Evolutionary conservation across 139 green algal species (phyloP).

Genomic region (Haematococcus lacustris): DNA sequence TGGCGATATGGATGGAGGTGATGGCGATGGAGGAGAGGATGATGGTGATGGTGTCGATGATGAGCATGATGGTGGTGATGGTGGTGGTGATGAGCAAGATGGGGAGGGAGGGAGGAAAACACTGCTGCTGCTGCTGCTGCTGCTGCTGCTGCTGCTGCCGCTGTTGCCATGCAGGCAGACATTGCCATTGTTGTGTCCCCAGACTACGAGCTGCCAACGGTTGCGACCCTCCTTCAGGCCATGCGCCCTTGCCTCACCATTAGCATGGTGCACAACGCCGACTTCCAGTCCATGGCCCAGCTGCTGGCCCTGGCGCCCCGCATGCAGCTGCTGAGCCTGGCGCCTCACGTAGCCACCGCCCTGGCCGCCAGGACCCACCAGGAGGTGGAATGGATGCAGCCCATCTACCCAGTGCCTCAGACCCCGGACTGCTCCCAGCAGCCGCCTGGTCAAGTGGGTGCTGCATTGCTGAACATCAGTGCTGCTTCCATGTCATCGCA

Average conservation of each 20-base stretch:
- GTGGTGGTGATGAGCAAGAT: too few species aligned
- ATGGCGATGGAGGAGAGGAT: too few species aligned
- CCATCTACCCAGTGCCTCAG: slow-evolving; percentile 11
- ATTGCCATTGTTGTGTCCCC: slow-evolving; percentile 24
- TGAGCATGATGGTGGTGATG: too few species aligned
- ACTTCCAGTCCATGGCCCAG: slow-evolving; percentile 15
- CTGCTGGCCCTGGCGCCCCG: not conserved
- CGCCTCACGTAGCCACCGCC: slow-evolving; percentile 15
- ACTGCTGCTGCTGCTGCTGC: not conserved
- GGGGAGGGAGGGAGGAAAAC: too few species aligned
- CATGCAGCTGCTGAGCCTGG: slow-evolving; percentile 21
- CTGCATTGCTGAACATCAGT: not conserved
- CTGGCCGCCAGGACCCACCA: not conserved
- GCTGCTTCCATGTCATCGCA: too few species aligned
- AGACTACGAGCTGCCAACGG: slow-evolving; percentile 28
- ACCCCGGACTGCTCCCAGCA: not conserved
- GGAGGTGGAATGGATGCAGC: slow-evolving; percentile 17
- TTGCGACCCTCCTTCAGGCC: slow-evolving; percentile 10
- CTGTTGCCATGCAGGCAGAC: not conserved
- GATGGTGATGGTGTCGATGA: too few species aligned
- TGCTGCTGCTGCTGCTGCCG: not conserved
- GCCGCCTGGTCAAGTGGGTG: not conserved
- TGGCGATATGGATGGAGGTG: too few species aligned
- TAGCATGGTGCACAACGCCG: slow-evolving; percentile 25
- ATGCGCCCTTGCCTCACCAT: slow-evolving; percentile 12